Evolutionary conservation across 2,329 filamentous ascomycete genomes (phyloP), one percentile per base, ranked within the genome.

Genomic region (Fusarium nelsonii): DNA sequence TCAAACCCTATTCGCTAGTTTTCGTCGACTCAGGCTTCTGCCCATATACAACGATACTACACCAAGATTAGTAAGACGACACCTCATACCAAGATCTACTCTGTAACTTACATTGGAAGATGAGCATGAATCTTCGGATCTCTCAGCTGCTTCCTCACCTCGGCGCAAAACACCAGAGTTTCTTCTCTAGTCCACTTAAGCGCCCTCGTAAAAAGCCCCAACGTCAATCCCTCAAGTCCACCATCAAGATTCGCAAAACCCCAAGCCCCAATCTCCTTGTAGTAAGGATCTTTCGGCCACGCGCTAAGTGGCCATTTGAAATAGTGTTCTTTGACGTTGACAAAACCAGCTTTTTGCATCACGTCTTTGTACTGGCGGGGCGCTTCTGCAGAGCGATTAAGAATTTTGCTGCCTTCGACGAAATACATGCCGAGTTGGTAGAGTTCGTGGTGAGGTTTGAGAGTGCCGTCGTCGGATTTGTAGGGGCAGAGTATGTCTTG

Each of bases 41-140:
- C 6, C 53, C 32, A 41, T 69, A 65, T 4, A 63, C 34, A n/a
- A 59, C 30, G 6, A 57, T 23, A 14, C 50, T 63, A 46, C 2
- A 8, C 4, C 5, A 7, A 12, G 4, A 36, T 64, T 40, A 68
- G 49, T 32, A 18, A 32, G 11, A 37, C 28, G 0, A 28, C 5
- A 26, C 14, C 3, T 14, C n/a, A 14, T n/a, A 30, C 28, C 18
- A 23, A 1, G 39, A 18, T 23, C 3, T 23, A 23, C 3, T 6
- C 6, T 32, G 1, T 1, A 18, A 34, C 66, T 53, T 30, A 68
- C 52, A 58, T 11, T 4, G 55, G 59, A 43, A 52, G 49, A 43
- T n/a, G 23, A 32, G 26, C 18, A 14, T 52, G 26, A 6, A 43
- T 52, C 36, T 8, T 52, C 0, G 34, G 18, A 23, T 52, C n/a